A percentile compares a stretch with the other conserved stretches of the same genome.
Conservation (phyloP, 2,329 filamentous ascomycete genomes). For the Talaromyces rugulosus region DNA sequence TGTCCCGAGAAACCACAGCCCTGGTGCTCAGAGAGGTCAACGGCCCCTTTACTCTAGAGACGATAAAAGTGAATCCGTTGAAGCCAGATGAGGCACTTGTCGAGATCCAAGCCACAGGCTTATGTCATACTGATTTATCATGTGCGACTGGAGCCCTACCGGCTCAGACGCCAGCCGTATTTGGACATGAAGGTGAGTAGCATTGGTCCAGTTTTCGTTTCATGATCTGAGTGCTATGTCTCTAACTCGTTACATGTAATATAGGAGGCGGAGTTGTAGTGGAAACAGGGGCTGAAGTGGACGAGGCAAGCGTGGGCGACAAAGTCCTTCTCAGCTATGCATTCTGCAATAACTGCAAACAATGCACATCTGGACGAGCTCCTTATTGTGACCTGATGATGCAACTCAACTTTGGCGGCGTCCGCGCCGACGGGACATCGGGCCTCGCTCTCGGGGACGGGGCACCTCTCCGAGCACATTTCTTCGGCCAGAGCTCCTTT, state of each 20-base stretch:
- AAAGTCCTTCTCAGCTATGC: conserved; percentile 24
- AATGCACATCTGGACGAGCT: conserved; percentile 17
- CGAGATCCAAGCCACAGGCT: neutral
- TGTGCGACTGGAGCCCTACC: neutral
- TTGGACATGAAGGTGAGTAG: neutral
- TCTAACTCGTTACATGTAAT: neutral
- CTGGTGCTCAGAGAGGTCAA: neutral
- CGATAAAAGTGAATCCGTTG: neutral
- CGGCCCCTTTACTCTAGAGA: neutral
- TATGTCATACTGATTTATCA: neutral
- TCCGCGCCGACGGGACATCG: conserved; percentile 16
- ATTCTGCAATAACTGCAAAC: conserved; percentile 18
- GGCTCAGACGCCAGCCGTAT: neutral
- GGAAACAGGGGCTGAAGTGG: neutral
- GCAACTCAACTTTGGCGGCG: conserved; percentile 23
- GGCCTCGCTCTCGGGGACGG: conserved; percentile 19
- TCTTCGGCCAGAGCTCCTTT: conserved; percentile 34
- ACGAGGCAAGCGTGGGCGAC: conserved; percentile 22
- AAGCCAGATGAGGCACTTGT: neutral
- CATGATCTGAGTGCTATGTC: neutral
- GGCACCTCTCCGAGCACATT: conserved; percentile 23
- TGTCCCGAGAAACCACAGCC: neutral
- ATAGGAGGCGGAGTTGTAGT: neutral
- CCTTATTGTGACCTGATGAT: conserved; percentile 20
- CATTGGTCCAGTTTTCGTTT: neutral